Evolutionary conservation across 139 green algal species (phyloP).

Genomic region (Tetradesmus lagerheimii): DNA sequence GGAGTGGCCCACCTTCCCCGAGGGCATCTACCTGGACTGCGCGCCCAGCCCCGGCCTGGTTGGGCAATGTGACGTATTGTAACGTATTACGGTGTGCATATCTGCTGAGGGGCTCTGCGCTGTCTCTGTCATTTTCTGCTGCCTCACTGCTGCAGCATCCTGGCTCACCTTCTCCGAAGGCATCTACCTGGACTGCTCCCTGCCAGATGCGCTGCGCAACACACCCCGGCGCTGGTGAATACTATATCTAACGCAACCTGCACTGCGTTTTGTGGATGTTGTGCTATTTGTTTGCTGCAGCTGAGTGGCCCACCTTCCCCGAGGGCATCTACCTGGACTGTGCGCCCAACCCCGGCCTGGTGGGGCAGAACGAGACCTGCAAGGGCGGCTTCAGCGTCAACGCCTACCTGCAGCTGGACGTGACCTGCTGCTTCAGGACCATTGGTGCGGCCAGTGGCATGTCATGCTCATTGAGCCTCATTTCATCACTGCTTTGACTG

Average conservation of each 20-base stretch:
- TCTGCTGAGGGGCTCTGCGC: too few relatives aligned
- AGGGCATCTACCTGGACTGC: slow-evolving; percentile 6
- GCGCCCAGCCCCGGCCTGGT: not conserved
- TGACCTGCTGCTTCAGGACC: not conserved
- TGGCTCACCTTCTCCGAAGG: not conserved
- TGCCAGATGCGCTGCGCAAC: too few relatives aligned
- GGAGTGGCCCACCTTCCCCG: not conserved
- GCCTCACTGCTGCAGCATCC: not conserved
- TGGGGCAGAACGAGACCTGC: slow-evolving; percentile 5
- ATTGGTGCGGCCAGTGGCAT: not conserved
- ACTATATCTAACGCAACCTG: too few relatives aligned
- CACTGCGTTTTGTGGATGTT: too few relatives aligned
- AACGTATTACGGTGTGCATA: too few relatives aligned
- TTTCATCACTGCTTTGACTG: not conserved
- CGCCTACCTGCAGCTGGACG: not conserved
- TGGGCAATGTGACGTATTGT: too few relatives aligned
- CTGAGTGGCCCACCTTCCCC: not conserved
- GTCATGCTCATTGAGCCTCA: not conserved
- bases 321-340: not conserved
- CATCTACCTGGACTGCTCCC: not conserved
- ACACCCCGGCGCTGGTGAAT: too few relatives aligned
- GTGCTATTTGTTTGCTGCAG: not conserved
- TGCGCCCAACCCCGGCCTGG: not conserved
- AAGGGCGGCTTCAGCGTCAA: not conserved
- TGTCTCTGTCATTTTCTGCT: not conserved